These are phyloP conservation scores for Fagopyrum homotropicum DNA, from an alignment of 148 eudicot genomes.

Conservation along the genomic window DNA sequence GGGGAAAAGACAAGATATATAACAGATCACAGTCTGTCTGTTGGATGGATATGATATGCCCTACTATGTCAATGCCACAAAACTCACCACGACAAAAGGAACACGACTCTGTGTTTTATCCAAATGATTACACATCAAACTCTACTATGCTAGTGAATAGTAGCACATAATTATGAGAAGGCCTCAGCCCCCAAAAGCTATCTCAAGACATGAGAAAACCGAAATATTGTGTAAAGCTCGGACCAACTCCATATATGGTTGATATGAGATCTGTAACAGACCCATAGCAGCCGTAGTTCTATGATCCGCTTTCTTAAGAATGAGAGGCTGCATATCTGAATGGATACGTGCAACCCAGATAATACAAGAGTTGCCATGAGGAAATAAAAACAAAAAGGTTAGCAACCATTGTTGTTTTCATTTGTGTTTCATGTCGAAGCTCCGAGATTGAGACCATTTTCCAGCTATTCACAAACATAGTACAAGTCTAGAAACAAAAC, in stretches of 20 bases:
- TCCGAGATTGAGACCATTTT: no score
- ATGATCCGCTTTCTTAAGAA: not conserved
- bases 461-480: not conserved
- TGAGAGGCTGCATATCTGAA: not conserved
- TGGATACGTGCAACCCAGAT: not conserved
- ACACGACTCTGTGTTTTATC: no score
- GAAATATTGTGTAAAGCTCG: not conserved
- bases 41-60: not conserved
- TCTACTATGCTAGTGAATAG: not conserved
- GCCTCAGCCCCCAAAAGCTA: not conserved
- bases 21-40: not conserved
- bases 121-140: not conserved
- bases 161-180: not conserved
- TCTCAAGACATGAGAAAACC: not conserved
- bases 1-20: no score
- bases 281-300: not conserved
- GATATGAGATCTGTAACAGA: not conserved
- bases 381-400: not conserved
- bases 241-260: not conserved
- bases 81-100: not conserved
- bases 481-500: not conserved
- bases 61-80: not conserved
- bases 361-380: not conserved
- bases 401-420: no score
- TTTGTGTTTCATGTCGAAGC: no score